A percentile compares a stretch with the other conserved stretches of the same genome.
Evolutionary conservation across 2,329 filamentous ascomycete species (phyloP).

Genomic region (Ophiobolus disseminans): DNA sequence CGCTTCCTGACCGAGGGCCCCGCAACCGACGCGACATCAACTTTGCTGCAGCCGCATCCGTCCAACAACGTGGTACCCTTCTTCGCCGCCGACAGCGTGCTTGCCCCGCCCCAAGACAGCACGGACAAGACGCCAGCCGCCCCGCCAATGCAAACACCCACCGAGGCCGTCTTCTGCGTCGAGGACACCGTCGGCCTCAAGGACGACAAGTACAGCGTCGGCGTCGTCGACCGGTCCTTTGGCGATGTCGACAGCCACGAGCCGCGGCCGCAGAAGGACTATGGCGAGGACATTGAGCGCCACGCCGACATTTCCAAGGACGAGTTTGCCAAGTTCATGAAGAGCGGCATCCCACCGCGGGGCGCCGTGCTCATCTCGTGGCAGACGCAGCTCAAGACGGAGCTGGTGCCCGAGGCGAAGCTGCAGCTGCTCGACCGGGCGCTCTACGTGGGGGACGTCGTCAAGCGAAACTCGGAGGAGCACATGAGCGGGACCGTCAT

Average conservation of each 20-base stretch:
- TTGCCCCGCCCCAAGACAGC: conserved; percentile 8
- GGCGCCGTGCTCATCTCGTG: conserved; percentile 60
- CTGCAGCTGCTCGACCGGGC: conserved; percentile 62
- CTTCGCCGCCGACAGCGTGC: conserved; percentile 28
- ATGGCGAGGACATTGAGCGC: conserved; percentile 47
- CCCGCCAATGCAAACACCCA: conserved; percentile 21
- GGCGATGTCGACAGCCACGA: conserved; percentile 55
- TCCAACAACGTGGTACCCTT: conserved; percentile 28
- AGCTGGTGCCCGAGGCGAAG: conserved; percentile 52
- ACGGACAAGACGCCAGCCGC: neutral
- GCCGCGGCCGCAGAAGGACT: conserved; percentile 52
- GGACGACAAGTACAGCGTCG: conserved; percentile 50
- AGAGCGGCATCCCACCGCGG: conserved; percentile 57
- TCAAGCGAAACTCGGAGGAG: conserved; percentile 58
- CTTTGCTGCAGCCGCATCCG: conserved; percentile 14
- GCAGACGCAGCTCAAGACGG: conserved; percentile 51
- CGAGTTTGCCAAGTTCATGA: conserved; percentile 51
- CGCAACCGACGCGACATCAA: conserved; percentile 20
- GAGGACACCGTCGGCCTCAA: conserved; percentile 54
- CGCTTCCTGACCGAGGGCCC: conserved; percentile 26
- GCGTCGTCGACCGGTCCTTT: conserved; percentile 54
- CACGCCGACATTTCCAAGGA: conserved; percentile 38
- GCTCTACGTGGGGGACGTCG: conserved; percentile 62
- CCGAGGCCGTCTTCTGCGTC: conserved; percentile 43
- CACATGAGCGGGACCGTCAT: conserved; percentile 63